These are phyloP conservation scores for Ramaria sp. DNA, from an alignment of 768 basidiomycete genomes.

Conservation along the genomic window DNA sequence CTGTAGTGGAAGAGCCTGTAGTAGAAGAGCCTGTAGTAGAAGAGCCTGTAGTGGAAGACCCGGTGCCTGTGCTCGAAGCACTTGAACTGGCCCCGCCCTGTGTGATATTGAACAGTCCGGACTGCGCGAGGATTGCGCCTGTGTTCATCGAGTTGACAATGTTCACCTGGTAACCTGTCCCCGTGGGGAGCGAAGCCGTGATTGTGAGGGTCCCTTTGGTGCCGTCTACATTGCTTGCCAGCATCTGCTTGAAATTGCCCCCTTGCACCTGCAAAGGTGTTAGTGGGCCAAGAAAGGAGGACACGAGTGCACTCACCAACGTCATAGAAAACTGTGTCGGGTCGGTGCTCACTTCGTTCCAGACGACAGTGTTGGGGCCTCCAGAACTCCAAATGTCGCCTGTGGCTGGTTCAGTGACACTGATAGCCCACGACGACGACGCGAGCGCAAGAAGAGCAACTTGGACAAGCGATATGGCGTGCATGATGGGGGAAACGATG, in stretches of 20 bases:
- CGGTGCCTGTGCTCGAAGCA: not conserved
- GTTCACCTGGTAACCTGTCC: constrained; percentile 59
- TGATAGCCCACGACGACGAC: constrained; percentile 52
- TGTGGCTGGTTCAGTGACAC: constrained; percentile 40
- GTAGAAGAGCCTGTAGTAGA: not conserved
- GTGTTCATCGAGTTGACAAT: constrained; percentile 42
- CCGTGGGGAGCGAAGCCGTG: constrained; percentile 44
- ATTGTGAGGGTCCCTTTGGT: constrained; percentile 22
- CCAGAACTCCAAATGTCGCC: constrained; percentile 44
- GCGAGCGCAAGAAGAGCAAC: constrained; percentile 31
- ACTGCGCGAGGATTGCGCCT: constrained; percentile 59
- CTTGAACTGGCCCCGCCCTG: not conserved
- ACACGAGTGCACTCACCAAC: constrained; percentile 43
- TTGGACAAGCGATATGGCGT: constrained; percentile 11
- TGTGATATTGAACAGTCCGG: constrained; percentile 44
- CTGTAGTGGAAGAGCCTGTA: not conserved
- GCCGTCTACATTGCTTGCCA: constrained; percentile 47
- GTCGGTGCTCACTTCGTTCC: constrained; percentile 61
- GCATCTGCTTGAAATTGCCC: constrained; percentile 31
- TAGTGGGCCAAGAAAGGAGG: not conserved
- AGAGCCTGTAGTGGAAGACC: constrained; percentile 2
- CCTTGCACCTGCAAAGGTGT: constrained; percentile 23
- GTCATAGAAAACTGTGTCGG: constrained; percentile 54
- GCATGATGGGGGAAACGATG: not conserved
- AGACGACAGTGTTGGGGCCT: constrained; percentile 43